Evolutionary conservation across 257 asterid species (phyloP), one percentile per base, ranked within the genome.

Genomic region (Thymus quinquecostatus): DNA sequence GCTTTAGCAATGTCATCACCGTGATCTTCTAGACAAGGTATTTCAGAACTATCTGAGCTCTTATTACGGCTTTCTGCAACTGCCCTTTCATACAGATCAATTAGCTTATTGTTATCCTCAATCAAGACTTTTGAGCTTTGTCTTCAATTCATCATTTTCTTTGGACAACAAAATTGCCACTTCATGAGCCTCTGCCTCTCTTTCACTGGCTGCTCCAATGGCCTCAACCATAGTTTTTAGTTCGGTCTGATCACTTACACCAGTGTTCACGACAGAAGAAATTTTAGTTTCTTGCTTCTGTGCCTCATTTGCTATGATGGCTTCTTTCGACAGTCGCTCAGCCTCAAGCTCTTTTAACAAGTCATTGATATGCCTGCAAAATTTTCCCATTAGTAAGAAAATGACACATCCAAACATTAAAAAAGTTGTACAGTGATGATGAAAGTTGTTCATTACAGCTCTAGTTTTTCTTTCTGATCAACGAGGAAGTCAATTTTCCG

Each of bases 111-210:
- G 78, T 95, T 95, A 74, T 92, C 99, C 78, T 92, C 96, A 74
- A 95, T 81, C 70, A 95, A 79, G 71, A 81, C 94, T 88, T 21
- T 88, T 92, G 53, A 95, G 87, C 81, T 92, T 95, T 84, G 74
- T 76, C 86, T 85, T 85, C 77, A 95, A 75, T 55, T 85, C 97
- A 66, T 95, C 98, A 57, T 95, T 95, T 83, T 95, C 99, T 78
- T 89, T 92, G 73, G 97, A 83, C 87, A 91, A 71, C 70, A 79
- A 79, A 79, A 94, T 74, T 60, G 98, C 92, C 69, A 77, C 83
- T 80, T 91, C 96, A 73, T 91, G 97, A 60, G 97, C 96, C 82
- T 95, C 92, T 58, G 97, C 97, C 86, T 92, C 99, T 76, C 96
- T 79, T 84, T 89, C 86, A 78, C 97, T 95, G 63, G 98, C 98